Percentiles rank a stretch among this genome's conserved stretches.
Conservation (phyloP, 73 alveolate species). For the Paramecium tetraurelia region DNA sequence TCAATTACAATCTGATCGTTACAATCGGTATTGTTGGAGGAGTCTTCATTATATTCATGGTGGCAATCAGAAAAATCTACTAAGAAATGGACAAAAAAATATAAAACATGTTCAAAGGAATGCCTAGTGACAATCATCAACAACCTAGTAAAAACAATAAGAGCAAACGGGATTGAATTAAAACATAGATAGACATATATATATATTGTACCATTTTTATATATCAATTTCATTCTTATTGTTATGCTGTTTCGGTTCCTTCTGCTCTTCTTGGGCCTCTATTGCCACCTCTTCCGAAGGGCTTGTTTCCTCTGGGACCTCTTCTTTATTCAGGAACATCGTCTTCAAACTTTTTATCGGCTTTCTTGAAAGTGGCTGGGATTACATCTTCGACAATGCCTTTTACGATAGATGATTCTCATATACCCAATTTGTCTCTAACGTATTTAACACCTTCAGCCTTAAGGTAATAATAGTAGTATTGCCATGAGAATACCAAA, state of each 20-base stretch:
- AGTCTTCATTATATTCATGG: not conserved
- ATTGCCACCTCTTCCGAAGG: conserved; percentile 18
- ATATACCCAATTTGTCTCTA: conserved; percentile 35
- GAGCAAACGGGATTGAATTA: conserved; percentile 1
- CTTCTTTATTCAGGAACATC: conserved; percentile 44
- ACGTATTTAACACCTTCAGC: conserved; percentile 43
- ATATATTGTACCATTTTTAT: conserved; percentile 7
- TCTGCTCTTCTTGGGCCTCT: conserved; percentile 39
- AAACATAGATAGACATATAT: not conserved
- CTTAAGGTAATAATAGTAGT: conserved; percentile 33
- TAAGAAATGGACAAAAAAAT: conserved; percentile 21
- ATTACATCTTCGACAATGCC: conserved; percentile 39
- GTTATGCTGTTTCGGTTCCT: not conserved
- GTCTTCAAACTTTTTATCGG: conserved; percentile 31
- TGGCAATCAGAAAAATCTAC: not conserved
- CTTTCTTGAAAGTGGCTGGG: conserved; percentile 39
- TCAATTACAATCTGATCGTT: not conserved
- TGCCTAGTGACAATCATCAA: not conserved
- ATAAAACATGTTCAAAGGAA: not conserved
- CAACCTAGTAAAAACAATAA: not conserved
- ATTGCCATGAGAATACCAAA: conserved; percentile 47
- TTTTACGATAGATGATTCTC: not conserved
- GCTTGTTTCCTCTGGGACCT: not conserved
- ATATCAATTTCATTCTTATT: not conserved
- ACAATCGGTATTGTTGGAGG: not conserved